Evolutionary conservation across 202 grass and related monocot genomes (phyloP).

Genomic region (Zoysia matrella): DNA sequence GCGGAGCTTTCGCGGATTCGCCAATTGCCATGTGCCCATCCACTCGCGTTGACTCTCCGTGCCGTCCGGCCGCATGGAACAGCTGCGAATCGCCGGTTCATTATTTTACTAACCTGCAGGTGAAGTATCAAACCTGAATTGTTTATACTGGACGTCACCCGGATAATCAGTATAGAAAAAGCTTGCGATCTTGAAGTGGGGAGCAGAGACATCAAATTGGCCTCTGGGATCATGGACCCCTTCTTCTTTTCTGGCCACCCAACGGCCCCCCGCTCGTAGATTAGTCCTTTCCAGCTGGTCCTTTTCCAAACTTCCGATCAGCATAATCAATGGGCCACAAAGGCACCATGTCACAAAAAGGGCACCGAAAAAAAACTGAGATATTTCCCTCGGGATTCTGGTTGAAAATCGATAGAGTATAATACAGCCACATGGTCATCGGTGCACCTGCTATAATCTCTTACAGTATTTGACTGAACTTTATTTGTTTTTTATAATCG

Average conservation of each 20-base stretch:
- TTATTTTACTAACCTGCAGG: conserved; percentile 6
- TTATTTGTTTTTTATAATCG: not conserved
- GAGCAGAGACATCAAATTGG: conserved; percentile 8
- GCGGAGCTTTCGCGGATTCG: conserved; percentile 27
- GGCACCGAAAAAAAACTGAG: not conserved
- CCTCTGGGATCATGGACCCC: not conserved
- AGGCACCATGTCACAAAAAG: not conserved
- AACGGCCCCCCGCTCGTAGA: conserved; percentile 20
- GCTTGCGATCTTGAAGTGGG: conserved; percentile 5
- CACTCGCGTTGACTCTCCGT: conserved; percentile 16
- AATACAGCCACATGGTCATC: conserved; percentile 11
- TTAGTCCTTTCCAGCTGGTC: not conserved
- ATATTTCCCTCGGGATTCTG: not conserved
- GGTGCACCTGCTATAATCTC: not conserved
- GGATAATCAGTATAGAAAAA: not conserved
- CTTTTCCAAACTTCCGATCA: conserved; percentile 19
- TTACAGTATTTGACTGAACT: not conserved
- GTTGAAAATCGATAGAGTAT: not conserved
- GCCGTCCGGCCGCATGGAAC: conserved; percentile 22
- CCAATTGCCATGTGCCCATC: conserved; percentile 21
- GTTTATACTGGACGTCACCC: not conserved
- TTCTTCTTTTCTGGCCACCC: conserved; percentile 33
- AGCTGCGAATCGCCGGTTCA: conserved; percentile 1
- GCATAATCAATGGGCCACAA: not conserved
- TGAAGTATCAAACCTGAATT: conserved; percentile 8